These are phyloP conservation scores for Vitis vinifera DNA, from an alignment of 164 flowering plant genomes.

Conservation along the genomic window DNA sequence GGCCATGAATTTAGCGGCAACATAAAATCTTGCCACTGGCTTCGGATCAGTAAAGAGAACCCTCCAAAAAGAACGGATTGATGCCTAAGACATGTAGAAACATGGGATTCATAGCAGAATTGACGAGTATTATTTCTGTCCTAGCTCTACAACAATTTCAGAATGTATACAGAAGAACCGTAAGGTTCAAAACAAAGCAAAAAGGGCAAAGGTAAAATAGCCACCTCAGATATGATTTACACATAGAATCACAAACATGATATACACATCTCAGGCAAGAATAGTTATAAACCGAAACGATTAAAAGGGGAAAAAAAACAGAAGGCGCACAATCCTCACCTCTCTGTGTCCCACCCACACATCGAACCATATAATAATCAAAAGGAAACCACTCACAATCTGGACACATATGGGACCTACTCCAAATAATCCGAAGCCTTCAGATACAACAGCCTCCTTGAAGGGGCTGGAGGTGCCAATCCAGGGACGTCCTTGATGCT, in stretches of 20 bases:
- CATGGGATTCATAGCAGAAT: neutral
- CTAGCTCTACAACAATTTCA: neutral
- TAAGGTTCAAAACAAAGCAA: conserved; percentile 13
- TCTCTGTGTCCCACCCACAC: neutral
- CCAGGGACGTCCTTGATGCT: conserved; percentile 87
- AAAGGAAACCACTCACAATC: neutral
- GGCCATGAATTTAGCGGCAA: no score
- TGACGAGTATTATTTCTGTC: neutral
- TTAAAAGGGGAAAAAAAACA: conserved; percentile 2
- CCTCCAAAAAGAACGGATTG: no score
- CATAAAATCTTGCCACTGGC: no score
- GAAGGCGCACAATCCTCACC: conserved; percentile 6
- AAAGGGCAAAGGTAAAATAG: neutral
- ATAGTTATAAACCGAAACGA: neutral
- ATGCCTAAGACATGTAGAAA: no score
- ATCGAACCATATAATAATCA: neutral
- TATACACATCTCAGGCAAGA: conserved; percentile 42
- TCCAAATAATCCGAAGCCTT: conserved; percentile 17
- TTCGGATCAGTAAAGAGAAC: no score
- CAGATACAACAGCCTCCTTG: conserved; percentile 66
- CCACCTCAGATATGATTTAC: conserved; percentile 23
- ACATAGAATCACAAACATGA: conserved; percentile 19
- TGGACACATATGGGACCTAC: conserved; percentile 9
- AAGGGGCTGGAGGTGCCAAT: conserved; percentile 90
- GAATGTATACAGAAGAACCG: conserved; percentile 5